Conservation (phyloP, 495 filamentous ascomycete species). For the Pyrenula massariospora region DNA sequence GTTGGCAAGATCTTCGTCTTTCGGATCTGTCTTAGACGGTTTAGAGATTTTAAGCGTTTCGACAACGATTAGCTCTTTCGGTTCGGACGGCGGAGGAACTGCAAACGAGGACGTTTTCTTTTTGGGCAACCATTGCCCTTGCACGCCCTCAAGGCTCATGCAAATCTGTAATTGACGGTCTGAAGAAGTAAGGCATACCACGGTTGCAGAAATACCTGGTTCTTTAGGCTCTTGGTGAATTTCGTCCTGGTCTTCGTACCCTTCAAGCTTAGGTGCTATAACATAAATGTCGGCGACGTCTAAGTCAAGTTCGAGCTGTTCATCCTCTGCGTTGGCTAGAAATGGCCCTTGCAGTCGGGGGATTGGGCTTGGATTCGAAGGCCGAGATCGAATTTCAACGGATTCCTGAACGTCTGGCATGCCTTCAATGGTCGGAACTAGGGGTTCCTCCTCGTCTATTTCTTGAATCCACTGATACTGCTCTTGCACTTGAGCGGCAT, state of each 20-base stretch:
- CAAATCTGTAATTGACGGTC: constrained; percentile 66
- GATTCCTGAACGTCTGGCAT: constrained; percentile 17
- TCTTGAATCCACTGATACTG: constrained; percentile 77
- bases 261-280: constrained; percentile 38
- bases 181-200: constrained; percentile 65
- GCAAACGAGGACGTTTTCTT: constrained; percentile 29
- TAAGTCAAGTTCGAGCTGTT: constrained; percentile 42
- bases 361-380: constrained; percentile 54
- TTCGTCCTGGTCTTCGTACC: constrained; percentile 36
- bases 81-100: constrained; percentile 25
- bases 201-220: constrained; percentile 55
- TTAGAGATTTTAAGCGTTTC: constrained; percentile 38
- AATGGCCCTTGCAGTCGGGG: constrained; percentile 83
- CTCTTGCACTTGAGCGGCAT: constrained; percentile 32
- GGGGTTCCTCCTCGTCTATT: constrained; percentile 66
- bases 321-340: constrained; percentile 51
- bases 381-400: constrained; percentile 57
- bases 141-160: constrained; percentile 66
- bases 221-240: constrained; percentile 40
- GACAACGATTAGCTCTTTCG: constrained; percentile 32
- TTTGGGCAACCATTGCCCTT: constrained; percentile 77
- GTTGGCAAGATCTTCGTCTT: constrained; percentile 34
- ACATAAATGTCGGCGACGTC: constrained; percentile 56
- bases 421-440: constrained; percentile 25
- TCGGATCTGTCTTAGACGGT: constrained; percentile 29